Evolutionary conservation across 2,329 filamentous ascomycete genomes (phyloP).

Genomic region (Neofusicoccum ribis): DNA sequence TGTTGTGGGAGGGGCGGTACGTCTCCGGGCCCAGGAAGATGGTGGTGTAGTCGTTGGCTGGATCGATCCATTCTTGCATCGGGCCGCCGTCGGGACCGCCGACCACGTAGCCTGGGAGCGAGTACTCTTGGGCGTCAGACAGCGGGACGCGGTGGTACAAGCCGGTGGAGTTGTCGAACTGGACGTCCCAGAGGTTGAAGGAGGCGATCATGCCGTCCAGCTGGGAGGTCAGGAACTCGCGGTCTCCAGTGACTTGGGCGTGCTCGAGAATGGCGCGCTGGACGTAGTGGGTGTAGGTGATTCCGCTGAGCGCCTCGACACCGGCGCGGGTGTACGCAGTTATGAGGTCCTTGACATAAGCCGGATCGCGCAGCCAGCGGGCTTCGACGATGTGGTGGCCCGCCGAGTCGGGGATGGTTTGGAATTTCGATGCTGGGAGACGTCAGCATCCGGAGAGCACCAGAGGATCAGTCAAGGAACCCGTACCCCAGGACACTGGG

Average conservation of each 20-base stretch:
- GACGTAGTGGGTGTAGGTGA: constrained; percentile 41
- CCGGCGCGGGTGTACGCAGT: constrained; percentile 41
- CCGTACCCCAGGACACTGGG: constrained; percentile 39
- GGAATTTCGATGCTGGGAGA: constrained; percentile 24
- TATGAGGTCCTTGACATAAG: constrained; percentile 44
- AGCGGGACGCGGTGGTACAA: constrained; percentile 47
- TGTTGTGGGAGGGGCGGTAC: constrained; percentile 46
- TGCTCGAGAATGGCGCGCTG: constrained; percentile 37
- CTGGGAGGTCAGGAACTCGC: constrained; percentile 38
- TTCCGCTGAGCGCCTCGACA: constrained; percentile 34
- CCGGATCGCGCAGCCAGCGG: constrained; percentile 43
- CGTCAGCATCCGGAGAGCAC: too few relatives aligned
- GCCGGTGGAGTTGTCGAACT: constrained; percentile 37
- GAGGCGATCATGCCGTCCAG: constrained; percentile 43
- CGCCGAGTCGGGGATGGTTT: constrained; percentile 29
- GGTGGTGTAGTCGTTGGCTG: constrained; percentile 32
- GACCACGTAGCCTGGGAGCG: constrained; percentile 42
- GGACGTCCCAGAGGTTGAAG: constrained; percentile 43
- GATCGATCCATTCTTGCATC: constrained; percentile 26
- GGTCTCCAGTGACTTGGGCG: constrained; percentile 42
- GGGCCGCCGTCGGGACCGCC: constrained; percentile 26
- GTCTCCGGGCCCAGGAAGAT: constrained; percentile 36
- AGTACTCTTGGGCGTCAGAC: constrained; percentile 47
- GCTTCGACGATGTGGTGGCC: constrained; percentile 28
- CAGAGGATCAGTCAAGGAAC: constrained; percentile 26